A percentile compares a stretch with the other conserved stretches of the same genome.
These are phyloP conservation scores for Neurospora sp. DNA, from an alignment of 2,329 filamentous ascomycete genomes.

Conservation along the genomic window DNA sequence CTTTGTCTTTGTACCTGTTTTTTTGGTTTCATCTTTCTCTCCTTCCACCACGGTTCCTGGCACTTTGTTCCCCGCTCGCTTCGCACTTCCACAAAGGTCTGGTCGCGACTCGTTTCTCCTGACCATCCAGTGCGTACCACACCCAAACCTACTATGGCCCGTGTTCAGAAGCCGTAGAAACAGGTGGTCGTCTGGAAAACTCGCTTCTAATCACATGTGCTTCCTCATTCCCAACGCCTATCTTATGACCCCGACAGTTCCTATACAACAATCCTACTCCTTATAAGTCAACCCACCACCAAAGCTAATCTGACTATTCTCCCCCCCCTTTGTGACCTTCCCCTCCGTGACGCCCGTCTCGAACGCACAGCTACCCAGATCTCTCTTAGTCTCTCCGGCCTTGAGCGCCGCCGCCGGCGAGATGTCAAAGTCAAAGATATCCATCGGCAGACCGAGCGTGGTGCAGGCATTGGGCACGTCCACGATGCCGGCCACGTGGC, in stretches of 20 bases:
- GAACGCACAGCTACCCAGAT: conserved; percentile 66
- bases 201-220: background rate
- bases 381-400: conserved; percentile 31
- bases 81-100: background rate
- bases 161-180: too few species aligned
- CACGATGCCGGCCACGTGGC: conserved; percentile 80
- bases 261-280: conserved; percentile 8
- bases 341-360: conserved; percentile 37
- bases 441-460: conserved; percentile 78
- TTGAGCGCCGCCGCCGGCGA: conserved; percentile 43
- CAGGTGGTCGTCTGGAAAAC: background rate
- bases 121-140: background rate
- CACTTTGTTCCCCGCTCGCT: background rate
- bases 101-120: background rate
- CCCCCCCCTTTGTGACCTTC: conserved; percentile 31
- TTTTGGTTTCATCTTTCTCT: background rate
- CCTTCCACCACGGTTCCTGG: background rate
- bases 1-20: background rate
- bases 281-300: conserved; percentile 43
- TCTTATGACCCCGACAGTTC: too few species aligned
- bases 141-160: background rate
- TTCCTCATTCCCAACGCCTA: background rate
- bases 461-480: conserved; percentile 90
- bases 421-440: conserved; percentile 94
- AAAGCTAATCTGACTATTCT: conserved; percentile 39